Evolutionary conservation across 148 eudicot genomes (phyloP).

Genomic region (Persicaria maculosa): DNA sequence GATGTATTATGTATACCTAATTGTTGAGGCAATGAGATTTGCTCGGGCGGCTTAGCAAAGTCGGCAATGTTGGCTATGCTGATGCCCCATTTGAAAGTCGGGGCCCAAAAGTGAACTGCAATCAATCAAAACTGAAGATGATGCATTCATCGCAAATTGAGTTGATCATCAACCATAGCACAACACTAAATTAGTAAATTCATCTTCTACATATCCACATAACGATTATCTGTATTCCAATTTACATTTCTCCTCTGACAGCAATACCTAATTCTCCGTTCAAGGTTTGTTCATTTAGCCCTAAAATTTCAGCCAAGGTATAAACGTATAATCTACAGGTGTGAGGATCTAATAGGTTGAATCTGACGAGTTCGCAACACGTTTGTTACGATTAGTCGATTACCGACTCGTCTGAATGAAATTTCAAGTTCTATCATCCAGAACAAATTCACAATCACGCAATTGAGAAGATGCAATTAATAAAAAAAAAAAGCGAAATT

Average conservation of each 20-base stretch:
- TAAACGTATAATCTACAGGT: background rate
- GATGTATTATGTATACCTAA: conserved; percentile 18
- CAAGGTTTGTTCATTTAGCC: background rate
- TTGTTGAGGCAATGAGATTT: conserved; percentile 39
- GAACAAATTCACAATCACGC: background rate
- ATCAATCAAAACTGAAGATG: background rate
- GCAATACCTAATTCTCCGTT: too few species aligned
- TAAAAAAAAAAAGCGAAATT: background rate
- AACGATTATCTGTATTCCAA: background rate
- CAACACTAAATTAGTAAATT: too few species aligned
- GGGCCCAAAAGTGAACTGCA: conserved; percentile 44
- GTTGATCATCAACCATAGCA: background rate
- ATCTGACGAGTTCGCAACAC: background rate
- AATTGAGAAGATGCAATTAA: too few species aligned
- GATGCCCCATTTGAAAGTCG: conserved; percentile 37
- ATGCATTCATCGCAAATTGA: background rate
- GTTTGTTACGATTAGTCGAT: background rate
- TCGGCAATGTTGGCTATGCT: conserved; percentile 39
- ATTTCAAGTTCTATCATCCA: background rate
- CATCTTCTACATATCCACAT: too few species aligned
- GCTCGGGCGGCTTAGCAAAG: conserved; percentile 34
- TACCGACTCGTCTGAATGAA: background rate
- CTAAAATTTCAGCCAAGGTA: background rate
- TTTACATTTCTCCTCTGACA: background rate
- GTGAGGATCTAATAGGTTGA: background rate